Base-by-base conservation (phyloP, 495 filamentous ascomycete genomes). In the Penicillium paradoxum region DNA sequence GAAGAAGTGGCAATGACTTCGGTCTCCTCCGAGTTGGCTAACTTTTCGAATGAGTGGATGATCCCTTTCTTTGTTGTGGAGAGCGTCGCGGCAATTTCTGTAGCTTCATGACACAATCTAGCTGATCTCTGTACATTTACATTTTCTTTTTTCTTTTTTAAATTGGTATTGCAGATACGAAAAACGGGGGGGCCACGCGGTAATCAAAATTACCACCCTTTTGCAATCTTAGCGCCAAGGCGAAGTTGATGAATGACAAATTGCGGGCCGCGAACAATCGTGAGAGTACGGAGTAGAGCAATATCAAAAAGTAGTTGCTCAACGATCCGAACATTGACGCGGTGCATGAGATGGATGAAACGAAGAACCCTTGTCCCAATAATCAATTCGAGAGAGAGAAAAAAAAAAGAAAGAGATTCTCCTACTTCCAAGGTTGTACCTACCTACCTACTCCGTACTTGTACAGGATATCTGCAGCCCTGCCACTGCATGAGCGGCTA, bases 71-170 rank as follows among this genome's bases (percentile, higher is more conserved):
- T 41, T 11, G 6, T n/a, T 41, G 1, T 38, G 13, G 18, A 41
- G 25, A 17, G 4, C 14, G 33, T 30, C 22, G 34, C 46, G 33
- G n/a, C n/a, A n/a, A n/a, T n/a, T n/a, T n/a, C n/a, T 39, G 29
- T n/a, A 34, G 44, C 29, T 46, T 34, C 44, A 62, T 62, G 55
- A 55, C 55, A 56, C 59, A 59, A 59, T 55, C 50, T 51, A 51
- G 34, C 36, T 37, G 45, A 54, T 58, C 62, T 30, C 34, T 57
- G 30, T n/a, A n/a, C n/a, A n/a, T n/a, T n/a, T n/a, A n/a, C n/a
- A 33, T 43, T 17, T 9, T 37, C 47, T 49, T 48, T 53, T 59
- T 43, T 44, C 32, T 46, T 54, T 57, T 38, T 52, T 54, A 7
- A 7, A 3, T 17, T 50, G 45, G 56, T 54, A 46, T 55, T 37